These are phyloP conservation scores for Nicotiana paniculata DNA, from an alignment of 257 asterid genomes.

Conservation along the genomic window DNA sequence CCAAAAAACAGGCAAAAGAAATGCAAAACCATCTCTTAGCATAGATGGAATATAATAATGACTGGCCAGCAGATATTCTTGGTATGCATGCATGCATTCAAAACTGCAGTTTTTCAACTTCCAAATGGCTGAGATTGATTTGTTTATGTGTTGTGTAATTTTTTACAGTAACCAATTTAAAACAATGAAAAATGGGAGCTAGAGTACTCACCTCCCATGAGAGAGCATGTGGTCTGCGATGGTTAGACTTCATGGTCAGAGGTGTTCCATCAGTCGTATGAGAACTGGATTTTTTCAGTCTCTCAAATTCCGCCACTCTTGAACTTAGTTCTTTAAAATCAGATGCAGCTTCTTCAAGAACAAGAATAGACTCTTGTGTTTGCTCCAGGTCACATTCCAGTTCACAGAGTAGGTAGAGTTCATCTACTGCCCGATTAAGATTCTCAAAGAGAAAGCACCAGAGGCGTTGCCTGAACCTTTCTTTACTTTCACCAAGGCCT, in stretches of 20 bases:
- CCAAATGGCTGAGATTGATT: background rate
- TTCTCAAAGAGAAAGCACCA: conserved; percentile 99
- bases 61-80: background rate
- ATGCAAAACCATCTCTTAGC: background rate
- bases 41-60: background rate
- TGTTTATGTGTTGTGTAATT: background rate
- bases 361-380: conserved; percentile 89
- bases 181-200: conserved; percentile 6
- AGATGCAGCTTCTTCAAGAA: conserved; percentile 95
- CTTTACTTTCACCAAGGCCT: conserved; percentile 66
- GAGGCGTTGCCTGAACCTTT: conserved; percentile 95
- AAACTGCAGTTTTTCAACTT: background rate
- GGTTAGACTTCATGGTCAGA: conserved; percentile 65
- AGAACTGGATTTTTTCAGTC: conserved; percentile 55
- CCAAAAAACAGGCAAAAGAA: background rate
- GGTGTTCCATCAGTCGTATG: conserved; percentile 52
- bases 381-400: conserved; percentile 96
- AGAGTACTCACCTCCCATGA: conserved; percentile 92
- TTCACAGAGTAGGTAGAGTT: conserved; percentile 97
- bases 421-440: conserved; percentile 93
- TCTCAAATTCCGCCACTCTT: conserved; percentile 91
- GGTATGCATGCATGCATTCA: background rate
- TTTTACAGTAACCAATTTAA: background rate
- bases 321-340: conserved; percentile 79
- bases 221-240: conserved; percentile 99